Evolutionary conservation across 768 basidiomycete species (phyloP).

Genomic region (Rhodosporidiobolus sp.): DNA sequence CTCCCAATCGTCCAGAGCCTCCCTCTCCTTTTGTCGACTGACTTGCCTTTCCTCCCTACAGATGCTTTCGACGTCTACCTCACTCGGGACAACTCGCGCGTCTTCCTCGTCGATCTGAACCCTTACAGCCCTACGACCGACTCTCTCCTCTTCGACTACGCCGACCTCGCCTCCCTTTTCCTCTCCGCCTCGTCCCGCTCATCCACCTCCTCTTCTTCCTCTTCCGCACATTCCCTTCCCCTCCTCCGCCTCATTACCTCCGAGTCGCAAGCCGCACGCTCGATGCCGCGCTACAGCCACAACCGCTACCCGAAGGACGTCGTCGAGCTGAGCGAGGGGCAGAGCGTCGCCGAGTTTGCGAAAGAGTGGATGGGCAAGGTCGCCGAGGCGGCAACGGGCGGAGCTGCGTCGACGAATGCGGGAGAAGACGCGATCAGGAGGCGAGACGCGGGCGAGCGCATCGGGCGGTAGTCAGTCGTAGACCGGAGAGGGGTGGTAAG

Average conservation of each 20-base stretch:
- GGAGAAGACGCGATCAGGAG: too few species aligned
- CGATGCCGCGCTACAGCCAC: slow-evolving; percentile 71
- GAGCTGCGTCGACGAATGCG: too few species aligned
- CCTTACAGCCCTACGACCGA: slow-evolving; percentile 85
- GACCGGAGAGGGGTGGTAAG: too few species aligned
- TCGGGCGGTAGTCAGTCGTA: too few species aligned
- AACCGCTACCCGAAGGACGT: slow-evolving; percentile 92
- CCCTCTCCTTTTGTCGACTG: neutral
- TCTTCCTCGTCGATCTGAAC: slow-evolving; percentile 86
- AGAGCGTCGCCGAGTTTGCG: slow-evolving; percentile 69
- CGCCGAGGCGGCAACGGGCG: slow-evolving; percentile 39
- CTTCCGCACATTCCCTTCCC: slow-evolving; percentile 7
- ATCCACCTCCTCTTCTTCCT: neutral
- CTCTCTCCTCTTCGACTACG: slow-evolving; percentile 76
- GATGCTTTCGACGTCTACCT: slow-evolving; percentile 84
- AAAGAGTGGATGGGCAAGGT: slow-evolving; percentile 52
- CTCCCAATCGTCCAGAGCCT: neutral
- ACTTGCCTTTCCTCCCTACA: slow-evolving; percentile 45
- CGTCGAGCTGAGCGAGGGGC: slow-evolving; percentile 70
- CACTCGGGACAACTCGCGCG: slow-evolving; percentile 70
- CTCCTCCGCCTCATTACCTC: slow-evolving; percentile 17
- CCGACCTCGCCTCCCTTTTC: slow-evolving; percentile 60
- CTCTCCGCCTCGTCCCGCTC: slow-evolving; percentile 48
- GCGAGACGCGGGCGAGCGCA: too few species aligned
- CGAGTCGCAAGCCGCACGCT: slow-evolving; percentile 53